Percentiles rank a stretch among this genome's conserved stretches.
phyloP scores from a whole-genome alignment of 768 basidiomycete genomes.

The Mycena vitilis region DNA sequence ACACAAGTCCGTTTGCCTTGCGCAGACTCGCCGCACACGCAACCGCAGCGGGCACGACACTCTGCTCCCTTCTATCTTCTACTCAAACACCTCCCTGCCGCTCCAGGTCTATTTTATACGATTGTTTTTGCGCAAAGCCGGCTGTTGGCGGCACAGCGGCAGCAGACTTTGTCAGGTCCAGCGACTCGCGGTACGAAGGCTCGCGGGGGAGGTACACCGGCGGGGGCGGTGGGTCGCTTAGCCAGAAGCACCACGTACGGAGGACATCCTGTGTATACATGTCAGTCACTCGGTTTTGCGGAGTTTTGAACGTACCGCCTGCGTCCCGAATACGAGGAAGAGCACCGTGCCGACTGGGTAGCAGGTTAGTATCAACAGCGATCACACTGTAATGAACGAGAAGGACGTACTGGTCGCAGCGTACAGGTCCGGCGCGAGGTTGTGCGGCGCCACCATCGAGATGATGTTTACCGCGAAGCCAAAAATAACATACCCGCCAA shows the following conservation, averaged over 20 bases:
- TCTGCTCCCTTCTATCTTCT: constrained; percentile 22
- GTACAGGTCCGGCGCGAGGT: constrained; percentile 45
- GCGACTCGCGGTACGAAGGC: constrained; percentile 15
- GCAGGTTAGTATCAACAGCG: neutral
- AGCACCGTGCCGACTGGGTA: constrained; percentile 48
- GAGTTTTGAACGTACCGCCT: constrained; percentile 33
- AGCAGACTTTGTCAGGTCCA: constrained; percentile 20
- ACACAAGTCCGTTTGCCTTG: neutral
- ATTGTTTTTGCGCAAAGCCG: neutral
- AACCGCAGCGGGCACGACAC: neutral
- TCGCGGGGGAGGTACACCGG: constrained; percentile 24
- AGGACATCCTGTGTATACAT: constrained; percentile 40
- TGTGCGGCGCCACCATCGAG: constrained; percentile 38
- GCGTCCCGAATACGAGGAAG: constrained; percentile 52
- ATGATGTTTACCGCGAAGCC: constrained; percentile 48
- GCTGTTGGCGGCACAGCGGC: constrained; percentile 11
- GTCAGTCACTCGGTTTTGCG: no score
- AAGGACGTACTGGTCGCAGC: constrained; percentile 46
- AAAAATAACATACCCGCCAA: constrained; percentile 47
- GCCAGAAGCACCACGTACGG: constrained; percentile 50
- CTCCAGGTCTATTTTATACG: constrained; percentile 1
- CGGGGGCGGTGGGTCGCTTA: constrained; percentile 3
- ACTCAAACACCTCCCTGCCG: neutral
- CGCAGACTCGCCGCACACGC: no score
- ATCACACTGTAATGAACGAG: neutral